Conservation (phyloP, 2,329 filamentous ascomycete genomes). For the Fusarium nurragi region DNA sequence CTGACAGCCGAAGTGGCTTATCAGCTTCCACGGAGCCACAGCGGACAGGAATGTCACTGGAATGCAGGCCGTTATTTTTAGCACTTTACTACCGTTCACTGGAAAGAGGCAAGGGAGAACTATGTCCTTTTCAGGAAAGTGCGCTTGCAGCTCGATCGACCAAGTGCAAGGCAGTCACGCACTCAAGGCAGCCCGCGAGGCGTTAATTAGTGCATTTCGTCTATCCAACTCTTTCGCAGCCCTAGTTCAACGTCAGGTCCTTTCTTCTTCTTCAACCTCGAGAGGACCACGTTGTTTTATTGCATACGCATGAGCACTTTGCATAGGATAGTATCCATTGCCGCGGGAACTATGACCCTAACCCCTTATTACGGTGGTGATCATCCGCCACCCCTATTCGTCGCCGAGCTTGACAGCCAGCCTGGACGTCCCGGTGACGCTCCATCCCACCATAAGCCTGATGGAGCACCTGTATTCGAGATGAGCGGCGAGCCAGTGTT, state of each 20-base stretch:
- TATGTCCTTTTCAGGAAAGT: constrained; percentile 30
- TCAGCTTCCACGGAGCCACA: constrained; percentile 3
- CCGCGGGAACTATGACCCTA: constrained; percentile 26
- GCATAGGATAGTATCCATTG: background rate
- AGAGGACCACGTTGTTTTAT: background rate
- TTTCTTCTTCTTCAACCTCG: background rate
- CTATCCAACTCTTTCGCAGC: no score
- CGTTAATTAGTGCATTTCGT: constrained; percentile 15
- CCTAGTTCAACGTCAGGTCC: background rate
- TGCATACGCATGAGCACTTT: background rate
- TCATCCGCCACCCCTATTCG: constrained; percentile 42
- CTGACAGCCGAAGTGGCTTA: constrained; percentile 9
- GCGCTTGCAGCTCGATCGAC: constrained; percentile 6
- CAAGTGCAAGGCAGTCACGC: constrained; percentile 16
- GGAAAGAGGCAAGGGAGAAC: background rate
- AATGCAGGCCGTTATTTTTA: constrained; percentile 23
- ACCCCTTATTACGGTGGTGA: constrained; percentile 22
- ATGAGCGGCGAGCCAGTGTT: constrained; percentile 46
- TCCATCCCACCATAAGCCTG: constrained; percentile 27
- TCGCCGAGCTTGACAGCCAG: constrained; percentile 47
- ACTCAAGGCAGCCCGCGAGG: constrained; percentile 31
- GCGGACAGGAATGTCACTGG: constrained; percentile 5
- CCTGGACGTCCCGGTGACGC: constrained; percentile 21
- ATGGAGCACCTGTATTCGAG: constrained; percentile 45
- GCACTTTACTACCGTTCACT: background rate